Evolutionary conservation across 768 basidiomycete genomes (phyloP).

Genomic region (Udeniomyces megalosporus): DNA sequence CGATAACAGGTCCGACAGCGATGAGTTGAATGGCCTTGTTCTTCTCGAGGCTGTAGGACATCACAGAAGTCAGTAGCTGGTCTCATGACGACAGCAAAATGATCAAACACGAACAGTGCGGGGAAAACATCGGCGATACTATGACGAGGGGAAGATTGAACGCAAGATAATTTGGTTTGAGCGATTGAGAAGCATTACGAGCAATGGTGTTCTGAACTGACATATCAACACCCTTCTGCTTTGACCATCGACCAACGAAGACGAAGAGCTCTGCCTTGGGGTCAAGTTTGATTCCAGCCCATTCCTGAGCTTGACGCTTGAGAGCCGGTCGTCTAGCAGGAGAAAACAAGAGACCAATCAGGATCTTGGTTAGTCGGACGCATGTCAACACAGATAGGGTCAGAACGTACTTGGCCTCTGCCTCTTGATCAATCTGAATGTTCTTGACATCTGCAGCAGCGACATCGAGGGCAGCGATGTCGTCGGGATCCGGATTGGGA

Average conservation of each 20-base stretch:
- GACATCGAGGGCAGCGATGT: slow-evolving; percentile 82
- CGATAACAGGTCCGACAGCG: slow-evolving; percentile 77
- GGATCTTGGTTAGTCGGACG: too few species aligned
- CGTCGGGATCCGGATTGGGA: slow-evolving; percentile 86
- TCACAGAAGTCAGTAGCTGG: background rate
- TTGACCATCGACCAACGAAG: slow-evolving; percentile 90
- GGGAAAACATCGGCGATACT: slow-evolving; percentile 86
- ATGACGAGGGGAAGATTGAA: background rate
- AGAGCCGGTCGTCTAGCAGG: slow-evolving; percentile 49
- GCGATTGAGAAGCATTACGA: too few species aligned
- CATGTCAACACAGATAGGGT: too few species aligned
- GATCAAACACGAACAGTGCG: slow-evolving; percentile 39
- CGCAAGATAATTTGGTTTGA: too few species aligned
- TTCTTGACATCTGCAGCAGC: slow-evolving; percentile 53
- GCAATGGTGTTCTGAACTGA: too few species aligned
- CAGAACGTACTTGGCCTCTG: slow-evolving; percentile 44
- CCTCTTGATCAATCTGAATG: slow-evolving; percentile 58
- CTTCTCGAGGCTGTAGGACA: slow-evolving; percentile 66
- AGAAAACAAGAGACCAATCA: background rate
- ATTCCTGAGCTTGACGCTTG: slow-evolving; percentile 87
- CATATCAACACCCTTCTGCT: slow-evolving; percentile 90
- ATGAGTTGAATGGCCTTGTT: slow-evolving; percentile 71
- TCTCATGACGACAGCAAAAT: background rate
- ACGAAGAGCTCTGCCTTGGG: slow-evolving; percentile 80
- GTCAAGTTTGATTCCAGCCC: slow-evolving; percentile 84